Evolutionary conservation across 2,329 filamentous ascomycete genomes (phyloP).

Genomic region (Colletotrichum tanaceti): DNA sequence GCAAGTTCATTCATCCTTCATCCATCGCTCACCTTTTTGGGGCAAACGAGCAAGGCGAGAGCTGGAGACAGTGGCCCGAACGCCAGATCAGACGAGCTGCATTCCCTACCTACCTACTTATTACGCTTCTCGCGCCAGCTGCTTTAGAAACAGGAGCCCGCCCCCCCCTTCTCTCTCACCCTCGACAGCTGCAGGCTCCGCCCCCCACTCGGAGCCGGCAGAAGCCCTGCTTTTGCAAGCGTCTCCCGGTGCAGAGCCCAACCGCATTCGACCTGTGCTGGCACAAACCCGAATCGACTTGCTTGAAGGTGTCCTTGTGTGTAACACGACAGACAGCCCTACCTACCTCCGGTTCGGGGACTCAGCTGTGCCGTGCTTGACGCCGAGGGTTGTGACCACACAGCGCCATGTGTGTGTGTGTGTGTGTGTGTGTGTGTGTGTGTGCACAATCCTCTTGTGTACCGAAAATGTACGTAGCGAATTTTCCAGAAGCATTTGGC

Average conservation of each 20-base stretch:
- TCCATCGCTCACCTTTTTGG: too few relatives aligned
- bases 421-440: not conserved
- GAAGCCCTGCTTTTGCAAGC: slow-evolving; percentile 26
- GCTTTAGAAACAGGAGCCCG: slow-evolving; percentile 22
- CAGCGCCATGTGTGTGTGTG: not conserved
- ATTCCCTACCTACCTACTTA: too few relatives aligned
- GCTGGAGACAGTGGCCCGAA: slow-evolving; percentile 24
- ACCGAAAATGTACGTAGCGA: slow-evolving; percentile 6
- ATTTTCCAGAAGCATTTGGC: slow-evolving; percentile 37
- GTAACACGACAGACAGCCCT: slow-evolving; percentile 33
- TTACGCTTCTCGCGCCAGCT: slow-evolving; percentile 39
- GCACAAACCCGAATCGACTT: slow-evolving; percentile 12
- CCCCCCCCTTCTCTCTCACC: not conserved
- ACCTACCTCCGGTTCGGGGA: slow-evolving; percentile 16
- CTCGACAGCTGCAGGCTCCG: not conserved
- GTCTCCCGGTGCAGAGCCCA: slow-evolving; percentile 8
- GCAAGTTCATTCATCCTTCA: not conserved
- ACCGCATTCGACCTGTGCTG: not conserved
- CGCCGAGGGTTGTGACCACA: slow-evolving; percentile 1
- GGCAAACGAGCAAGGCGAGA: slow-evolving; percentile 39
- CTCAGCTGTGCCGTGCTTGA: slow-evolving; percentile 13
- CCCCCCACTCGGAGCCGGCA: slow-evolving; percentile 27
- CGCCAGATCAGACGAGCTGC: slow-evolving; percentile 35
- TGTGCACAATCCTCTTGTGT: slow-evolving; percentile 2
- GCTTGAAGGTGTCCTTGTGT: slow-evolving; percentile 5